phyloP scores from a whole-genome alignment of 148 eudicot species.

The Chenopodium formosanum region DNA sequence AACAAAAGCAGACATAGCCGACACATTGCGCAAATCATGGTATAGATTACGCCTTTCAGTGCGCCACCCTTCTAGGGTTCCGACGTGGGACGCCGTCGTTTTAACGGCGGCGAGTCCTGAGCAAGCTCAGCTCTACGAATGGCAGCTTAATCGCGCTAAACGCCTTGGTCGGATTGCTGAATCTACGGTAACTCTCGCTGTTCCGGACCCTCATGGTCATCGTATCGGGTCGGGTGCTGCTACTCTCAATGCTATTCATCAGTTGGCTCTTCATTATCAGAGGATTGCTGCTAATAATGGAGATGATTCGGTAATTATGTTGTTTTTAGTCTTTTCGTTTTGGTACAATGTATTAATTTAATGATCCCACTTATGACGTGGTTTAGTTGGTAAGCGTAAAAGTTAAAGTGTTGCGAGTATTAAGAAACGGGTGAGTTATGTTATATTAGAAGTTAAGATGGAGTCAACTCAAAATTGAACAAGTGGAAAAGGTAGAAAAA shows the following conservation, averaged over 20 bases:
- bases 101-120: constrained; percentile 93
- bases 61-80: constrained; percentile 76
- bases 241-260: constrained; percentile 74
- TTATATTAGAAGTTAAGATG: no score
- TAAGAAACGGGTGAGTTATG: no score
- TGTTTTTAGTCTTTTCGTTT: background rate
- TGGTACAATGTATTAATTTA: background rate
- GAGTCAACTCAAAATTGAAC: no score
- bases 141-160: constrained; percentile 87
- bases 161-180: constrained; percentile 75
- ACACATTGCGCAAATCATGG: constrained; percentile 69
- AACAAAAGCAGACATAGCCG: constrained; percentile 47
- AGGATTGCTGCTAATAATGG: constrained; percentile 1
- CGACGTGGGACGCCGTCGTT: constrained; percentile 93
- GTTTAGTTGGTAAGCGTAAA: no score
- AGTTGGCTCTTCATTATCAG: constrained; percentile 58
- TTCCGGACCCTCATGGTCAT: constrained; percentile 81
- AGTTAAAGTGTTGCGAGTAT: no score
- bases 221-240: constrained; percentile 98
- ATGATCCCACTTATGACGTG: no score
- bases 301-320: constrained; percentile 5
- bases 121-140: constrained; percentile 77
- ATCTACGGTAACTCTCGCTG: constrained; percentile 74
- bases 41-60: constrained; percentile 75
- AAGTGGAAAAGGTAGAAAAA: no score